Percentiles rank a stretch among this genome's conserved stretches.
Conservation (phyloP, 768 basidiomycete species). For the Lepiota venenata region DNA sequence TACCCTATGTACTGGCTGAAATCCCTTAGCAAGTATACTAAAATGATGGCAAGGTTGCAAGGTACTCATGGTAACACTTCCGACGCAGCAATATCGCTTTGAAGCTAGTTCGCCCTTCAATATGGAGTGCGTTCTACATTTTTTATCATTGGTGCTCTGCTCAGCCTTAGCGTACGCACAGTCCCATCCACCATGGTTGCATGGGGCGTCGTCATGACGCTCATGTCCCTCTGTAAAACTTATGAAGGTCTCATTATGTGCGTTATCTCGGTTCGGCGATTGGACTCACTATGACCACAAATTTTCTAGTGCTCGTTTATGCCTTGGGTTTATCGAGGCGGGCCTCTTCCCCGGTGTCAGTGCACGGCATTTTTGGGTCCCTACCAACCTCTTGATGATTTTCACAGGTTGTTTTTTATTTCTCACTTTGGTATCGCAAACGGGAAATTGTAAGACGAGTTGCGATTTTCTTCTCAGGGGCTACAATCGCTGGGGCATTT, state of each 20-base stretch:
- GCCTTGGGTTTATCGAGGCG: conserved; percentile 36
- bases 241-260: conserved; percentile 29
- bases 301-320: conserved; percentile 30
- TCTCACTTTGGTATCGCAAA: conserved; percentile 60
- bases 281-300: not conserved
- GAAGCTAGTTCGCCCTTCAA: conserved; percentile 27
- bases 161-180: not conserved
- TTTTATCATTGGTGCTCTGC: not conserved
- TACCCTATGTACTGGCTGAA: conserved; percentile 30
- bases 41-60: not conserved
- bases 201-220: conserved; percentile 30
- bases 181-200: conserved; percentile 30
- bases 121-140: conserved; percentile 24
- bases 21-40: conserved; percentile 26
- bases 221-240: conserved; percentile 29
- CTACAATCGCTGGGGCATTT: conserved; percentile 47
- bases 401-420: conserved; percentile 40
- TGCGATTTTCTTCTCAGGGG: conserved; percentile 63
- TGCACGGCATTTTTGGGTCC: not conserved
- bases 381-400: not conserved
- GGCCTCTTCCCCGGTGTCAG: conserved; percentile 36
- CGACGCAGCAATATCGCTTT: conserved; percentile 25
- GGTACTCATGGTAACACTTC: not conserved
- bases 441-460: conserved; percentile 55
- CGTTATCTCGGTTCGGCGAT: not conserved